A percentile compares a stretch with the other conserved stretches of the same genome.
phyloP scores from a whole-genome alignment of 176 grass and related monocot genomes.

The Paspalum vaginatum region DNA sequence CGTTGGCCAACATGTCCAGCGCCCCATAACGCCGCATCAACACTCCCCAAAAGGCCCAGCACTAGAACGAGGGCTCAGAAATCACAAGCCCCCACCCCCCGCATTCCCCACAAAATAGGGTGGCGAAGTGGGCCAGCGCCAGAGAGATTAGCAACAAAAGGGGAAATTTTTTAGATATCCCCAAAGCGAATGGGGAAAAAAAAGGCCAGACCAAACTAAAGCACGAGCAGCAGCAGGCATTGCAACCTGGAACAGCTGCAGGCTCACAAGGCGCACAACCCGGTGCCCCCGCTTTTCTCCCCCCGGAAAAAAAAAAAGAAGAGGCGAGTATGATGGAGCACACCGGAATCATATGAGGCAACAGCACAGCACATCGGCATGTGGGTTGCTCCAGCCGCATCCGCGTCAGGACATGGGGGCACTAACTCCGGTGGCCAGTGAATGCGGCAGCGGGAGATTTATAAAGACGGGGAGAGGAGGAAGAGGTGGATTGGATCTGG shows the following conservation, averaged over 20 bases:
- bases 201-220: slow-evolving; percentile 23
- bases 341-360: slow-evolving; percentile 60
- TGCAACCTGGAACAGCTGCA: slow-evolving; percentile 65
- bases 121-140: slow-evolving; percentile 37
- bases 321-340: slow-evolving; percentile 41
- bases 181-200: slow-evolving; percentile 4
- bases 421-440: slow-evolving; percentile 53
- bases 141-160: slow-evolving; percentile 47
- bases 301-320: slow-evolving; percentile 1
- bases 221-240: slow-evolving; percentile 35
- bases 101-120: slow-evolving; percentile 53
- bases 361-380: slow-evolving; percentile 48
- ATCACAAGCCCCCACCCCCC: slow-evolving; percentile 40
- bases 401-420: slow-evolving; percentile 57
- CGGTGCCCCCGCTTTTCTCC: slow-evolving; percentile 12
- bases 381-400: slow-evolving; percentile 39
- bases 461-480: slow-evolving; percentile 30
- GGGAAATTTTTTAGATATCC: slow-evolving; percentile 40
- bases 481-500: slow-evolving; percentile 54
- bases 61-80: slow-evolving; percentile 25
- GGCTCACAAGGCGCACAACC: slow-evolving; percentile 51
- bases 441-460: slow-evolving; percentile 52
- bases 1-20: slow-evolving; percentile 45
- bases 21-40: slow-evolving; percentile 44
- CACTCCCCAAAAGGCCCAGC: slow-evolving; percentile 36